These are phyloP conservation scores for Basidioascus undulatus DNA, from an alignment of 768 basidiomycete species.

Conservation along the genomic window DNA sequence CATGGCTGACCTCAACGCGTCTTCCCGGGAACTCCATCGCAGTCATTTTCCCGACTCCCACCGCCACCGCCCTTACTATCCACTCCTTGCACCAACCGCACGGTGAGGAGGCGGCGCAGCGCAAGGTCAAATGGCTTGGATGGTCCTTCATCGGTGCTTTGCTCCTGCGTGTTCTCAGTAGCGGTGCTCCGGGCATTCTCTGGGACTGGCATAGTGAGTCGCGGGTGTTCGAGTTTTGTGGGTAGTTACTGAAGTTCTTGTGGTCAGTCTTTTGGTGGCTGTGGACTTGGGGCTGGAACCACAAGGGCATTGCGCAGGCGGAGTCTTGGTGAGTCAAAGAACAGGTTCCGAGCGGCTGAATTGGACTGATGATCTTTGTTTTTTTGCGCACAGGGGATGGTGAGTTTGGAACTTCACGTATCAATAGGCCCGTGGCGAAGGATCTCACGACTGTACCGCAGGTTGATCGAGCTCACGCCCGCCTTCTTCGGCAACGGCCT, in stretches of 20 bases:
- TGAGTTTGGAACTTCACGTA: constrained; percentile 5
- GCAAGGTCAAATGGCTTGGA: constrained; percentile 31
- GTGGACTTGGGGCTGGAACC: too few species aligned
- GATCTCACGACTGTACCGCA: constrained; percentile 6
- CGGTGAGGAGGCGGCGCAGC: constrained; percentile 29
- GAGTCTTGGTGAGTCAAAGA: too few species aligned
- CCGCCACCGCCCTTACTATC: constrained; percentile 42
- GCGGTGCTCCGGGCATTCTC: constrained; percentile 36
- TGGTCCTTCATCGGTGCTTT: constrained; percentile 27
- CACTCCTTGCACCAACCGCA: constrained; percentile 30
- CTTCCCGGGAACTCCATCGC: too few species aligned
- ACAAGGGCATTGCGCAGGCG: too few species aligned
- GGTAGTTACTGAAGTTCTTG: background rate
- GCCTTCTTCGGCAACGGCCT: constrained; percentile 15
- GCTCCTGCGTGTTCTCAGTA: constrained; percentile 29
- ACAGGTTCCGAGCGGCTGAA: too few species aligned
- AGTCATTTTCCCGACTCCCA: constrained; percentile 38
- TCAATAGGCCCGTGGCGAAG: constrained; percentile 3
- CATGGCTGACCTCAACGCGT: too few species aligned
- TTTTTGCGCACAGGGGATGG: too few species aligned
- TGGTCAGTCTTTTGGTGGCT: background rate
- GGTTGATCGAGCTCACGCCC: constrained; percentile 12
- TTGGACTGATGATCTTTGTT: too few species aligned
- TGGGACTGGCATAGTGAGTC: constrained; percentile 44
- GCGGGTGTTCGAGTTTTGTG: constrained; percentile 17